Percentiles rank a stretch among this genome's conserved stretches.
These are phyloP conservation scores for Teunomyces barrocoloradensis DNA, from an alignment of 805 yeast species.

Conservation along the genomic window DNA sequence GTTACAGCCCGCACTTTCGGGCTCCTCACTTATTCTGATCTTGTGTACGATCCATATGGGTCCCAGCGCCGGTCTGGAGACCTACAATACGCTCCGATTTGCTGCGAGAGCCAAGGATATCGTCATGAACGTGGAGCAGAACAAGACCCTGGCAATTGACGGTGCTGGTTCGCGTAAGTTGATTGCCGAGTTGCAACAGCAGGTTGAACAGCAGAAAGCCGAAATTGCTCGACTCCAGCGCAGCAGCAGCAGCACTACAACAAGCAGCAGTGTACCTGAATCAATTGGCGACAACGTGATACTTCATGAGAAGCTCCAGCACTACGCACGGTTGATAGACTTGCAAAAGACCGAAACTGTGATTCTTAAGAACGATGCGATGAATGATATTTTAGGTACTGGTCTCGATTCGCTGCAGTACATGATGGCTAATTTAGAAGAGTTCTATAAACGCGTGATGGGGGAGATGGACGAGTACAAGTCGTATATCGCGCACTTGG, in stretches of 20 bases:
- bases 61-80: slow-evolving; percentile 52
- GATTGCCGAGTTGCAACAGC: slow-evolving; percentile 54
- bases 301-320: slow-evolving; percentile 65
- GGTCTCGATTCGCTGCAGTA: slow-evolving; percentile 39
- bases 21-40: slow-evolving; percentile 78
- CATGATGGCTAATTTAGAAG: slow-evolving; percentile 48
- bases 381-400: slow-evolving; percentile 55
- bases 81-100: slow-evolving; percentile 82
- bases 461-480: slow-evolving; percentile 58
- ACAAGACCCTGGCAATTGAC: slow-evolving; percentile 33
- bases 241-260: neutral
- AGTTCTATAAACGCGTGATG: slow-evolving; percentile 44
- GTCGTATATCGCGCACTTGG: slow-evolving; percentile 59
- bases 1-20: slow-evolving; percentile 88
- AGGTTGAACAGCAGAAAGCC: slow-evolving; percentile 58
- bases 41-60: slow-evolving; percentile 83
- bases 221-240: slow-evolving; percentile 43
- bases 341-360: slow-evolving; percentile 56
- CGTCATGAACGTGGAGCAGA: slow-evolving; percentile 60
- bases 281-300: slow-evolving; percentile 57
- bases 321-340: slow-evolving; percentile 62
- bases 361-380: slow-evolving; percentile 55
- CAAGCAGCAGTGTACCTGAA: neutral
- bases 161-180: slow-evolving; percentile 41
- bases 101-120: slow-evolving; percentile 93